Conservation (phyloP, 23 red algal species). For the Gracilaria vermiculophylla region DNA sequence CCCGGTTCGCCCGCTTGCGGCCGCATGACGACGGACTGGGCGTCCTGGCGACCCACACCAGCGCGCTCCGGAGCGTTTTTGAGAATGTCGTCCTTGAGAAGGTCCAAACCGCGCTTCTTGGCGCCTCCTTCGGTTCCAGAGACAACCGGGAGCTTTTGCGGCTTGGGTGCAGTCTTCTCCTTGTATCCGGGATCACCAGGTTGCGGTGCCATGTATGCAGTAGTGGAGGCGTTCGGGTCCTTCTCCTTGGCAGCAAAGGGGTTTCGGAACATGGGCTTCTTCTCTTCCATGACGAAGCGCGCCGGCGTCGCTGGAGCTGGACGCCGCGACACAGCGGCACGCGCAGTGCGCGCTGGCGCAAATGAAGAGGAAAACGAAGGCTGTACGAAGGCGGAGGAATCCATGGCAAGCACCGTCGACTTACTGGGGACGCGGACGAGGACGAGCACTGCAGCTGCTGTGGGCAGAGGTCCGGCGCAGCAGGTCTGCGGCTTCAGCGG, state of each 20-base stretch:
- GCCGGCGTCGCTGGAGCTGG: neutral
- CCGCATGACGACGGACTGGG: constrained; percentile 11
- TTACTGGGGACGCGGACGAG: too few relatives aligned
- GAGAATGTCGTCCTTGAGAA: constrained; percentile 71
- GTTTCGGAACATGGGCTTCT: constrained; percentile 9
- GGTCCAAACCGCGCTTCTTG: constrained; percentile 54
- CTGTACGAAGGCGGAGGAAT: constrained; percentile 4
- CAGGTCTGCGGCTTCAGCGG: too few relatives aligned
- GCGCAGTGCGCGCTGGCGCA: neutral
- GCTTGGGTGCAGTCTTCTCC: neutral
- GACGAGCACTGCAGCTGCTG: too few relatives aligned
- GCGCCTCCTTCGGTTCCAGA: neutral
- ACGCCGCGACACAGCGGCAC: neutral
- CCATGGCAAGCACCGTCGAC: too few relatives aligned
- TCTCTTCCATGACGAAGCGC: constrained; percentile 19
- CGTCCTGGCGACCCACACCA: constrained; percentile 77
- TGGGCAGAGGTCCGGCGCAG: too few relatives aligned
- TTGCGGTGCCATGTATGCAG: constrained; percentile 12
- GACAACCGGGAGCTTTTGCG: neutral
- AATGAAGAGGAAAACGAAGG: constrained; percentile 1
- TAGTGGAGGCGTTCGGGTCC: neutral
- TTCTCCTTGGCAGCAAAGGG: neutral
- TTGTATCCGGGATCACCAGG: constrained; percentile 36
- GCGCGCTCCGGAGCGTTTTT: constrained; percentile 61
- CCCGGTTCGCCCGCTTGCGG: constrained; percentile 73